Percentiles rank a stretch among this genome's conserved stretches.
Conservation (phyloP, 495 filamentous ascomycete genomes). For the Amorphotheca resinae region DNA sequence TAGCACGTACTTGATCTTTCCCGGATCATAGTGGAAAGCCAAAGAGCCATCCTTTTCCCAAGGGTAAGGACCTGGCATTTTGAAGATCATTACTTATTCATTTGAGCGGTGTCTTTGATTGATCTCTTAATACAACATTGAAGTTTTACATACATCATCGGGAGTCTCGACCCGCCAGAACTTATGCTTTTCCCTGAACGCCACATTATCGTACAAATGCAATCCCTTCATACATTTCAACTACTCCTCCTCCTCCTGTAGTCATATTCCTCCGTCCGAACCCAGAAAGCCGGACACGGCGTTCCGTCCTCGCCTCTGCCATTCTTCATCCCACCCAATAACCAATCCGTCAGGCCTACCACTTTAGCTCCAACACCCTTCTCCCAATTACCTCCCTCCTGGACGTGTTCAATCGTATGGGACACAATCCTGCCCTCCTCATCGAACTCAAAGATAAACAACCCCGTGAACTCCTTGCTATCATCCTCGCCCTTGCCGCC, state of each 20-base stretch:
- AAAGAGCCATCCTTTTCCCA: too few species aligned
- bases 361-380: constrained; percentile 52
- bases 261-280: too few species aligned
- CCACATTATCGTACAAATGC: too few species aligned
- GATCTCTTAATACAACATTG: too few species aligned
- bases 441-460: constrained; percentile 96
- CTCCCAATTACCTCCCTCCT: constrained; percentile 63
- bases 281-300: constrained; percentile 20
- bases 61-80: too few species aligned
- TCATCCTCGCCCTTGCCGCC: constrained; percentile 24
- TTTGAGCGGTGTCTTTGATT: too few species aligned
- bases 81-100: too few species aligned
- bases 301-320: constrained; percentile 19
- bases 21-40: too few species aligned
- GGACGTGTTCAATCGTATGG: constrained; percentile 89
- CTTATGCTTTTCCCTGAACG: too few species aligned
- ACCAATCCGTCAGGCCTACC: constrained; percentile 79
- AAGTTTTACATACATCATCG: too few species aligned
- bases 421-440: constrained; percentile 67
- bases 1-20: too few species aligned
- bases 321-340: constrained; percentile 49
- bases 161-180: too few species aligned
- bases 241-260: constrained; percentile 31
- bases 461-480: constrained; percentile 55
- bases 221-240: constrained; percentile 27